Base-by-base conservation (phyloP, 169 alveolate genomes). In the Cryptosporidium bovis region DNA sequence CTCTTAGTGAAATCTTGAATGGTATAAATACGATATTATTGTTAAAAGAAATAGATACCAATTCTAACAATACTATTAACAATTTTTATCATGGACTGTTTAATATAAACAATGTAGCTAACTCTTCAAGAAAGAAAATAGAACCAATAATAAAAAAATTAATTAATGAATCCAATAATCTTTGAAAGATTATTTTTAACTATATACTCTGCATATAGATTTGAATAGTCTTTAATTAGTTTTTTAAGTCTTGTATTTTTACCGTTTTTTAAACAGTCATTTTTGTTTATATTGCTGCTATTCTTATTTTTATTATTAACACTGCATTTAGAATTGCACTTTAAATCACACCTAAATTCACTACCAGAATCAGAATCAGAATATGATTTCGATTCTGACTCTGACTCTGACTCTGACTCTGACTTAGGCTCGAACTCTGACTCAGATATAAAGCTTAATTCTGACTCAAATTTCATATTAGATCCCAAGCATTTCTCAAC, bases 121-220 rank as follows among this genome's bases (percentile, higher is more conserved):
- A 31, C 31, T 77, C 33, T 40, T 60, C 87, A 8, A 77, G 87
- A 48, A 77, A 77, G 31, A 56, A 60, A 24, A 8, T 77, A 40
- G 87, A 60, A n/a, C 87, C 87, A 27, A 2, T 77, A 0, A 20
- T 77, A 40, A 62, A 77, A 20, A 66, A 34, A 6, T 16, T 60
- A 44, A 60, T 56, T 56, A 71, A 33, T 40, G 31, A 55, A 77
- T n/a, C 20, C 29, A 18, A 24, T 40, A 50, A 77, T 58, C 64
- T 62, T 77, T 1, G 87, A 77, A 27, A 77, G 10, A 44, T 62
- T 77, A 20, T 77, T 56, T 36, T 53, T 24, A 29, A 77, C 51
- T 0, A 77, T 20, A 24, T 77, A 77, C 50, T 77, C 87, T 6
- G 87, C 87, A 77, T 60, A 77, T n/a, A 77, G 34, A 62, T 62